Evolutionary conservation across 306 rosid species (phyloP).

Genomic region (Crotalaria pallida): DNA sequence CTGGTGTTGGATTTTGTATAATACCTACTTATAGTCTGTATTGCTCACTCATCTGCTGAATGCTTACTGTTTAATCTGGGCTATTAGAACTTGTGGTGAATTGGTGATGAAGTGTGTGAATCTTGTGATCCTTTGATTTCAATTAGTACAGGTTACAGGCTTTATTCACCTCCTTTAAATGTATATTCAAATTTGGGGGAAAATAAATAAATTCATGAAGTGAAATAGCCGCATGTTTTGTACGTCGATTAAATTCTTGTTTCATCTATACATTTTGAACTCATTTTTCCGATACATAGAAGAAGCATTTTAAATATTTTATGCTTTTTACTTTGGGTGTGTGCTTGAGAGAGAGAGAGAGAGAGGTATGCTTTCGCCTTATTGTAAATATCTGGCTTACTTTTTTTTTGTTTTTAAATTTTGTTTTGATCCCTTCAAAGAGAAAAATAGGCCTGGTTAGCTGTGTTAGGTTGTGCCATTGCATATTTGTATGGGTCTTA

Average conservation of each 20-base stretch:
- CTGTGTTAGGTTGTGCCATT: neutral
- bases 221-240: neutral
- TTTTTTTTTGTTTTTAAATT: neutral
- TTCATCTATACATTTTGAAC: neutral
- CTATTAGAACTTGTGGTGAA: neutral
- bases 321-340: neutral
- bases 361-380: neutral
- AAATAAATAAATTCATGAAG: neutral
- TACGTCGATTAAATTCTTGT: neutral
- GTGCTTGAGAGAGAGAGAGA: neutral
- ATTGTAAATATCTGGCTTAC: neutral
- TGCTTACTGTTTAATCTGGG: neutral
- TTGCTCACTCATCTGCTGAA: neutral
- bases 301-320: neutral
- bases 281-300: neutral
- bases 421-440: neutral
- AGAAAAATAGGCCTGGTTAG: neutral
- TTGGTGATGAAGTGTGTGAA: neutral
- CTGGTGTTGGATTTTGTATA: conserved; percentile 3
- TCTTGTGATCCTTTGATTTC: neutral
- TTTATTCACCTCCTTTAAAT: neutral
- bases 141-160: neutral
- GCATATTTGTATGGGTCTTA: neutral
- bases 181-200: neutral
- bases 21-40: neutral